Evolutionary conservation across 139 green algal genomes (phyloP).

Genomic region (Chlamydomonas schloesseri): DNA sequence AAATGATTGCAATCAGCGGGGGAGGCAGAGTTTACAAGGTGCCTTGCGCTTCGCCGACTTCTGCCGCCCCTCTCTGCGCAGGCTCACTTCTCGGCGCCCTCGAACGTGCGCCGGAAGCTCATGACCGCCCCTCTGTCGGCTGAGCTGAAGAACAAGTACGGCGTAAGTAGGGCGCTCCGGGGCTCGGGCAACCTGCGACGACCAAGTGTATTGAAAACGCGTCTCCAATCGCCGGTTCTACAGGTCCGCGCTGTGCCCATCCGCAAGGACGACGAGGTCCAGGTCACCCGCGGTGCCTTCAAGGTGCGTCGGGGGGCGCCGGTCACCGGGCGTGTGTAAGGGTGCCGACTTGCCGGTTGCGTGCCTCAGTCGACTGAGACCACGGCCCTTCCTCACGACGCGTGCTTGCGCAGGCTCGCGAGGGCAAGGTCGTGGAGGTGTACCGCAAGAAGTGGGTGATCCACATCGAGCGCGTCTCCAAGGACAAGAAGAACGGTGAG

Average conservation of each 20-base stretch:
- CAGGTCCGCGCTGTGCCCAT: slow-evolving; percentile 95
- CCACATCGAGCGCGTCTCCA: slow-evolving; percentile 98
- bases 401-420: slow-evolving; percentile 80
- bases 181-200: no score
- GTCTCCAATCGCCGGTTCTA: background rate
- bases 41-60: background rate
- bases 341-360: no score
- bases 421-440: slow-evolving; percentile 97
- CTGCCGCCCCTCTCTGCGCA: slow-evolving; percentile 55
- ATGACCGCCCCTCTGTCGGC: slow-evolving; percentile 95
- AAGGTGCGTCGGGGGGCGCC: slow-evolving; percentile 76
- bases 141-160: slow-evolving; percentile 95
- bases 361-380: no score
- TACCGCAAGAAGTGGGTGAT: slow-evolving; percentile 99
- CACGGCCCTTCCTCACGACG: background rate
- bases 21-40: no score
- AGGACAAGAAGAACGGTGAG: slow-evolving; percentile 99
- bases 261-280: slow-evolving; percentile 99
- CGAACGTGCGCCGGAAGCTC: slow-evolving; percentile 88
- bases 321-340: no score
- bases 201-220: no score
- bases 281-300: slow-evolving; percentile 95
- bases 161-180: slow-evolving; percentile 56
- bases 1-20: no score
- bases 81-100: slow-evolving; percentile 98